Percentiles rank a stretch among this genome's conserved stretches.
Evolutionary conservation across 768 basidiomycete species (phyloP).

Genomic region (Leccinum uliginosum): DNA sequence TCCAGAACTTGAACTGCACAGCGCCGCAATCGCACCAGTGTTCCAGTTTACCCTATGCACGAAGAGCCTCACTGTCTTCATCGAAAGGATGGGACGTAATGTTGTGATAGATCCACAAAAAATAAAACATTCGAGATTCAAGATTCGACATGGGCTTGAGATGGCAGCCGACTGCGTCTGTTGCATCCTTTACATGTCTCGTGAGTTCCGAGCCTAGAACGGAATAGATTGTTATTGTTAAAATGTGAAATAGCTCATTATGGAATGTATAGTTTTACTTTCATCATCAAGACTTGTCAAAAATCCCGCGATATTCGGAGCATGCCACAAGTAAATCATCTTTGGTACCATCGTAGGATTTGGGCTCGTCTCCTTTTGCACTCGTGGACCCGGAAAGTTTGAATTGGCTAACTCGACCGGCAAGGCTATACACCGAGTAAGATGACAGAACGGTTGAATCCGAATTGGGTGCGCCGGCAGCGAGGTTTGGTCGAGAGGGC

Average conservation of each 20-base stretch:
- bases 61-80: slow-evolving; percentile 19
- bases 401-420: slow-evolving; percentile 15
- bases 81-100: background rate
- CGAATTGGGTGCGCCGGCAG: background rate
- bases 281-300: slow-evolving; percentile 33
- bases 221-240: too few species aligned
- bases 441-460: background rate
- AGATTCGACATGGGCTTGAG: slow-evolving; percentile 10
- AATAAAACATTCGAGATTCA: slow-evolving; percentile 9
- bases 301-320: slow-evolving; percentile 37
- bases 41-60: slow-evolving; percentile 49
- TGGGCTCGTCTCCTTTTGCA: background rate
- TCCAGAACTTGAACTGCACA: slow-evolving; percentile 48
- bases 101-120: background rate
- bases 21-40: slow-evolving; percentile 56
- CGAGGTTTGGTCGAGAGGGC: background rate
- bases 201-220: slow-evolving; percentile 13
- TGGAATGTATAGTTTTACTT: background rate
- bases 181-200: slow-evolving; percentile 20
- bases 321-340: slow-evolving; percentile 31
- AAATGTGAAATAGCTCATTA: background rate
- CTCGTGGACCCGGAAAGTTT: slow-evolving; percentile 12
- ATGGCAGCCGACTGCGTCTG: slow-evolving; percentile 19
- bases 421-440: slow-evolving; percentile 16
- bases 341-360: background rate